phyloP scores from a whole-genome alignment of 805 yeast species.

The Spathaspora passalidarum region DNA sequence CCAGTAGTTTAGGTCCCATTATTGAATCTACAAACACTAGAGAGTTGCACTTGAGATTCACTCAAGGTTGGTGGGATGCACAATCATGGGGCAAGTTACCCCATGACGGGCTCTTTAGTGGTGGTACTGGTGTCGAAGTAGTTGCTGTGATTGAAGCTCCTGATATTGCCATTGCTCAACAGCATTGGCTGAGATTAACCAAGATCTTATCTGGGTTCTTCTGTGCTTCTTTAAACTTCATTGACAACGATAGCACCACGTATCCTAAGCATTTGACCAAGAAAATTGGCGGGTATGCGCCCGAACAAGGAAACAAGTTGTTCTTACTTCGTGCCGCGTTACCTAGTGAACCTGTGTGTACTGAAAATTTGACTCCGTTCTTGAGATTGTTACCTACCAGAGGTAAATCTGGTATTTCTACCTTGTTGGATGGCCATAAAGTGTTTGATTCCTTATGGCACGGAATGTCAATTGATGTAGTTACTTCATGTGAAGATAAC shows the following conservation, averaged over 20 bases:
- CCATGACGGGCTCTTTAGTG: conserved; percentile 63
- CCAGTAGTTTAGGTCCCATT: conserved; percentile 77
- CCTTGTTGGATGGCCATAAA: conserved; percentile 85
- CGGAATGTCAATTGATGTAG: conserved; percentile 81
- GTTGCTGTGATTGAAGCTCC: conserved; percentile 82
- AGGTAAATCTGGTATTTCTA: conserved; percentile 84
- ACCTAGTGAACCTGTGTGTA: conserved; percentile 94
- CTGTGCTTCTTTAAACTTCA: conserved; percentile 91
- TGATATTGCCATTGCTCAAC: conserved; percentile 50
- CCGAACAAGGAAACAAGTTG: conserved; percentile 34
- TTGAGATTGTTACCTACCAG: conserved; percentile 86
- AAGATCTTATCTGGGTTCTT: conserved; percentile 85
- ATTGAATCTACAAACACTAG: conserved; percentile 62
- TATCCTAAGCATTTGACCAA: conserved; percentile 47
- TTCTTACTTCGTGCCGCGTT: conserved; percentile 77
- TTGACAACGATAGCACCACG: conserved; percentile 76
- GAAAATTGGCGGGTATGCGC: conserved; percentile 23
- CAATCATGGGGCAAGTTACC: conserved; percentile 86
- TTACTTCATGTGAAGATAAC: conserved; percentile 48
- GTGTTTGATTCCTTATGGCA: conserved; percentile 94
- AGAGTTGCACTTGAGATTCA: conserved; percentile 79
- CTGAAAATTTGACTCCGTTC: conserved; percentile 94
- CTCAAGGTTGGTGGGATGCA: conserved; percentile 95
- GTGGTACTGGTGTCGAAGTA: conserved; percentile 94
- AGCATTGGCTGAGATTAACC: conserved; percentile 68